phyloP scores from a whole-genome alignment of 2,329 filamentous ascomycete species.

The Paraphoma sp. region DNA sequence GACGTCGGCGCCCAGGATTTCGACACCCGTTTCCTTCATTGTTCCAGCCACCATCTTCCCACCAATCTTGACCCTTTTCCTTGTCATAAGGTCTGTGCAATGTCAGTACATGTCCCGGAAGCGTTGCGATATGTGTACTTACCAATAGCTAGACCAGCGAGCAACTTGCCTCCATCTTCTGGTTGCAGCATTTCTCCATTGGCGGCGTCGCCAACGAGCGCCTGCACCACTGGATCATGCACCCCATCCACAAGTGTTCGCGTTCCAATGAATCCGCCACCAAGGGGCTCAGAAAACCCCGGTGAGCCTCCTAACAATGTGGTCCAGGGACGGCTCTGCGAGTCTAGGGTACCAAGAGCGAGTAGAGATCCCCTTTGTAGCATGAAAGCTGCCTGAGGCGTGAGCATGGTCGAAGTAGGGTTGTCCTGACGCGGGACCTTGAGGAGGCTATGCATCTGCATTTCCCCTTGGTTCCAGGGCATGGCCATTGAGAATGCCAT shows the following conservation, averaged over 20 bases:
- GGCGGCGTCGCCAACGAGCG: slow-evolving; percentile 59
- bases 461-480: slow-evolving; percentile 71
- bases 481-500: slow-evolving; percentile 56
- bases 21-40: slow-evolving; percentile 48
- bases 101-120: too few species aligned
- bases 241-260: slow-evolving; percentile 65
- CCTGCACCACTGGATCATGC: slow-evolving; percentile 73
- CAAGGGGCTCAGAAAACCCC: slow-evolving; percentile 71
- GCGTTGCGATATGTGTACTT: too few species aligned
- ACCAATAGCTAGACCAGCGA: slow-evolving; percentile 65
- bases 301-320: slow-evolving; percentile 77
- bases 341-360: slow-evolving; percentile 75
- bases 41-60: slow-evolving; percentile 73
- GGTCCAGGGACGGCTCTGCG: slow-evolving; percentile 72
- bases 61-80: slow-evolving; percentile 76
- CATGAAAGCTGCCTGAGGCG: slow-evolving; percentile 65
- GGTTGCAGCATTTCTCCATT: slow-evolving; percentile 52
- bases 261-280: slow-evolving; percentile 68
- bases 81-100: slow-evolving; percentile 62
- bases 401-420: slow-evolving; percentile 70
- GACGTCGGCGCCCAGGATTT: slow-evolving; percentile 33
- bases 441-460: slow-evolving; percentile 68
- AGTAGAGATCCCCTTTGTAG: slow-evolving; percentile 70
- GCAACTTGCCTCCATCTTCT: slow-evolving; percentile 54
- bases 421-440: slow-evolving; percentile 66